Evolutionary conservation across 345 rosid species (phyloP).

Genomic region (Lenwebbia sp.): DNA sequence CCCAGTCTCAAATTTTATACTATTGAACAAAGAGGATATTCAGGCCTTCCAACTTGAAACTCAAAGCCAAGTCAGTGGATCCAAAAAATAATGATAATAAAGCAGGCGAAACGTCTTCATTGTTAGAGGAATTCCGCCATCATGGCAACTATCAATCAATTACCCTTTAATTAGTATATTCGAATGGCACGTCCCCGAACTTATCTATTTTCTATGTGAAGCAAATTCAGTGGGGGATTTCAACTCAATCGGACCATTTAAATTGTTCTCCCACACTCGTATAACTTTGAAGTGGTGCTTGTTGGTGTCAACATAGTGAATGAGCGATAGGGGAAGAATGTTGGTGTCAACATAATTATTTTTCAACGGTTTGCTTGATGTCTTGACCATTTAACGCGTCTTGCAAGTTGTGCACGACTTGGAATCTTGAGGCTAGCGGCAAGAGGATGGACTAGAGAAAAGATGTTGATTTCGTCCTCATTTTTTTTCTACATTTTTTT

Average conservation of each 20-base stretch:
- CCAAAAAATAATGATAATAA: too few relatives aligned
- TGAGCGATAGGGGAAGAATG: too few relatives aligned
- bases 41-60: background rate
- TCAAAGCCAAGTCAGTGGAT: background rate
- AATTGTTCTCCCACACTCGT: too few relatives aligned
- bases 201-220: background rate
- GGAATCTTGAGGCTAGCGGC: background rate
- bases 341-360: background rate
- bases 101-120: background rate
- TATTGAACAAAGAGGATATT: background rate
- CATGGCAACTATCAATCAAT: background rate
- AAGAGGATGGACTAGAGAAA: background rate
- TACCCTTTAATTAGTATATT: background rate
- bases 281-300: too few relatives aligned
- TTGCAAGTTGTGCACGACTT: background rate
- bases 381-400: background rate
- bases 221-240: background rate
- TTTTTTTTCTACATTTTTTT: too few relatives aligned
- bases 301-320: too few relatives aligned
- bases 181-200: background rate
- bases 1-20: background rate
- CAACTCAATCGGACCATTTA: too few relatives aligned
- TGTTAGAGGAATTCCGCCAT: background rate
- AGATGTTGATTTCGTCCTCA: background rate
- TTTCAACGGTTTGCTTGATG: too few relatives aligned